Base-by-base conservation (phyloP, 2,329 filamentous ascomycete species). In the Fusarium equiseti region DNA sequence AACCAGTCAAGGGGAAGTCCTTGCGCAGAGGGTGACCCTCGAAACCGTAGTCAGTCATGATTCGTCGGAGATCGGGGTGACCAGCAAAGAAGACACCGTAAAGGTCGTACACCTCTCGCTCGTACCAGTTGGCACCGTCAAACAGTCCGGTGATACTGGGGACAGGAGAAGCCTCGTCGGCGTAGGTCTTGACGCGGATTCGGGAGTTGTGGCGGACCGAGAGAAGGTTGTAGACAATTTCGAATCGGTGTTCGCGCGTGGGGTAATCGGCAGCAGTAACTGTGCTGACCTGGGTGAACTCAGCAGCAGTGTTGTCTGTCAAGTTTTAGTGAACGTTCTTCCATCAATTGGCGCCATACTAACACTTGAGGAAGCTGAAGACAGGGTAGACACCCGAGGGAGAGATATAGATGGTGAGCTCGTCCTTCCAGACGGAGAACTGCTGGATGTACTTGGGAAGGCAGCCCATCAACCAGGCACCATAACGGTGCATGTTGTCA, bases 11-110 rank as follows among this genome's bases (percentile, higher is more conserved):
- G 24, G 96, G 96, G 85, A 99, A 99, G 80, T 99, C 96, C 86
- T 99, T 99, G 79, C 97, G 90, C 79, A 99, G 85, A 44, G 96
- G 96, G 84, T 99, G 96, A 56, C 96, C 96, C 81, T 99, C 97
- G 79, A 99, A 99, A 56, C 96, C 96, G 81, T 99, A 99, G 81
- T 99, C 96, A 73, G 96, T 99, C 95, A 99, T 97, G 84, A 99
- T 98, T 75, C 96, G 90, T 81, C 96, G 90, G 76, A 99, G 86
- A 84, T 99, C 97, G 42, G 96, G 96, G 85, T 99, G 96, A 68
- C 92, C 94, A 58, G 91, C 87, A 83, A 99, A 99, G 87, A 98
- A 98, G 73, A 99, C 94, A 71, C 96, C 96, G 79, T 97, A 99
- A 77, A 99, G 83, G 82, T 99, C 96, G 83, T 98, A 98, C 26